These are phyloP conservation scores for Amanita phalloides DNA, from an alignment of 768 basidiomycete species.

Conservation along the genomic window DNA sequence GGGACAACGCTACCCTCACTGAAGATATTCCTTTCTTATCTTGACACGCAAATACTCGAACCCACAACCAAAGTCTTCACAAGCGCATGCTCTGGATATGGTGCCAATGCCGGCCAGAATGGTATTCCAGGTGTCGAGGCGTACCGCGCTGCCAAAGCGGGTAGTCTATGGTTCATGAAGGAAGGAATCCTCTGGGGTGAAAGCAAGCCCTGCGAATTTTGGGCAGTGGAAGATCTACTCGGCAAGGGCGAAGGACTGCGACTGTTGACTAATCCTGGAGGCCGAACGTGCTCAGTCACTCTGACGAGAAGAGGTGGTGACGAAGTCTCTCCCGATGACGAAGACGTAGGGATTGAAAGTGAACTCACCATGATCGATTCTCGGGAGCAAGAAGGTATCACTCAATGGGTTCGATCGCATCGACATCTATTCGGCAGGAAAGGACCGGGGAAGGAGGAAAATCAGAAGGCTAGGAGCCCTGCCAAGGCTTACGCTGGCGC, in stretches of 20 bases:
- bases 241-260: slow-evolving; percentile 37
- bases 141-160: slow-evolving; percentile 60
- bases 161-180: slow-evolving; percentile 62
- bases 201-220: slow-evolving; percentile 70
- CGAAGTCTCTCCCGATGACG: slow-evolving; percentile 18
- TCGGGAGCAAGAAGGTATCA: slow-evolving; percentile 53
- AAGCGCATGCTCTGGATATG: slow-evolving; percentile 33
- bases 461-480: slow-evolving; percentile 4
- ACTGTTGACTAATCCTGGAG: slow-evolving; percentile 50
- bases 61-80: slow-evolving; percentile 44
- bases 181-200: slow-evolving; percentile 67
- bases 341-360: slow-evolving; percentile 42
- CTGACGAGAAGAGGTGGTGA: slow-evolving; percentile 27
- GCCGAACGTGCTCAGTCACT: slow-evolving; percentile 51
- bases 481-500: slow-evolving; percentile 14
- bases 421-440: slow-evolving; percentile 46
- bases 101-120: slow-evolving; percentile 24
- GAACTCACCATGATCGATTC: slow-evolving; percentile 68
- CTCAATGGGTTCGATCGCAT: slow-evolving; percentile 52
- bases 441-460: slow-evolving; percentile 7
- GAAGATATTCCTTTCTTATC: slow-evolving; percentile 38
- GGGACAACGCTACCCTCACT: slow-evolving; percentile 38
- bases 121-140: slow-evolving; percentile 58
- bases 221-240: slow-evolving; percentile 50
- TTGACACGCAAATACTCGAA: slow-evolving; percentile 30